Evolutionary conservation across 2,329 filamentous ascomycete genomes (phyloP), one percentile per base, ranked within the genome.

Genomic region (Samsoniella hepiali): DNA sequence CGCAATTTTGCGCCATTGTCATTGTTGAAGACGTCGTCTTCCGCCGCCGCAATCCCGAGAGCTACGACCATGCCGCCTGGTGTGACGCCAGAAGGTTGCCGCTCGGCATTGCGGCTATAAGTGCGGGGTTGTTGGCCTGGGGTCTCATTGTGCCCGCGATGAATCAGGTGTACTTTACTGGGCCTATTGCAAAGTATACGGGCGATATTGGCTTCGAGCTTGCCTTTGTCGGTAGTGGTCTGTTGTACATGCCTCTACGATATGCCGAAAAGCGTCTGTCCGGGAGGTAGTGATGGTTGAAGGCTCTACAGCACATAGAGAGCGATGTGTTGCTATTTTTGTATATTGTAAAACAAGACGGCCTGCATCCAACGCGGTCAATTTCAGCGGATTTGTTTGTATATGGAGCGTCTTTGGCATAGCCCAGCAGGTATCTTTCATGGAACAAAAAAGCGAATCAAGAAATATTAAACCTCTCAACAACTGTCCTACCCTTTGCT

Each of bases 121-220:
- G 71, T 2, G 79, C 81, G 2, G 82, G 76, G 2, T 47, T 80
- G 3, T 67, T 81, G n/a, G 79, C 76, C 57, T 78, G 82, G 63
- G 81, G 72, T 1, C 70, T 88, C 9, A 79, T 88, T 2, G 76
- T 88, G 7, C 85, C 86, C 0, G 83, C 81, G 38, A 88, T 88
- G 81, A 79, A 77, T 10, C 83, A 87, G 72, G 81, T 79, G 4
- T 88, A 85, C 85, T 88, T 81, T 69, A 82, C 79, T 9, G 86
- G 86, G 0, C 85, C 85, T 0, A 83, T 88, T 67, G 86, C 85
- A 0, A 73, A 79, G 72, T 80, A 68, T 42, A 86, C 85, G 11
- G 87, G 87, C 0, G 86, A 89, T 66, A 83, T 89, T 70, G 87
- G 87, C 0, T 88, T 89, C 63, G 87, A 89, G 75, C 74, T 87